Base-by-base conservation (phyloP, 768 basidiomycete genomes). In the Pleurotus platypus region DNA sequence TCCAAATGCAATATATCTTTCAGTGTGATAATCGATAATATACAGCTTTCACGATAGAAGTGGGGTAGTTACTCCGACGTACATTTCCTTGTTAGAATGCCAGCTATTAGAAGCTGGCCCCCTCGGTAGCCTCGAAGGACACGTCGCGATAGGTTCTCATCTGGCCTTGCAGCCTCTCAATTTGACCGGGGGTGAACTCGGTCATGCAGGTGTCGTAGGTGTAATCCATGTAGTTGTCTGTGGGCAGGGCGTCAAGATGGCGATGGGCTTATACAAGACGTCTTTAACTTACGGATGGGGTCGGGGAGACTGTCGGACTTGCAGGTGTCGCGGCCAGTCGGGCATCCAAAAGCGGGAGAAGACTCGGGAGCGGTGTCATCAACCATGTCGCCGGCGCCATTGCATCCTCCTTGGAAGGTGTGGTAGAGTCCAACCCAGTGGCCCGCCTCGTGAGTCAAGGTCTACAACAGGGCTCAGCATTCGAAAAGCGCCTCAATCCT, bases 201-300 rank as follows among this genome's bases (percentile, higher is more conserved):
- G 57, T 72, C 78, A 79, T 81, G 74, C 80, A 82, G 57, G 70
- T 63, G 60, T 82, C 79, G 56, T 77, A 67, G 27, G 69, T 72
- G 72, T 80, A 81, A 65, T 82, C 81, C 80, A 82, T 81, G 71
- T 69, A 81, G 70, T 81, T 80, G 64, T 74, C 73, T 74, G 56
- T 45, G 59, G 18, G 42, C 22, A 42, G 22, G 30, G 30, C 30
- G 9, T 35, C 30, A 35, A 9, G 11, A 35, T 35, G 30, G 30
- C 30, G 1, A 6, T 1, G 8, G 9, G 9, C 30, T 35, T 35
- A 35, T 35, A 11, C 7, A 11, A 35, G 30, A 9, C 7, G 1
- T 0, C 9, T 35, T 11, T 35, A 35, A 69, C 73, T 45, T 65
- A 76, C 70, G 75, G 60, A 76, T 81, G 62, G 76, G 76, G 57